Evolutionary conservation across 148 eudicot species (phyloP).

Genomic region (Persicaria tinctoria): DNA sequence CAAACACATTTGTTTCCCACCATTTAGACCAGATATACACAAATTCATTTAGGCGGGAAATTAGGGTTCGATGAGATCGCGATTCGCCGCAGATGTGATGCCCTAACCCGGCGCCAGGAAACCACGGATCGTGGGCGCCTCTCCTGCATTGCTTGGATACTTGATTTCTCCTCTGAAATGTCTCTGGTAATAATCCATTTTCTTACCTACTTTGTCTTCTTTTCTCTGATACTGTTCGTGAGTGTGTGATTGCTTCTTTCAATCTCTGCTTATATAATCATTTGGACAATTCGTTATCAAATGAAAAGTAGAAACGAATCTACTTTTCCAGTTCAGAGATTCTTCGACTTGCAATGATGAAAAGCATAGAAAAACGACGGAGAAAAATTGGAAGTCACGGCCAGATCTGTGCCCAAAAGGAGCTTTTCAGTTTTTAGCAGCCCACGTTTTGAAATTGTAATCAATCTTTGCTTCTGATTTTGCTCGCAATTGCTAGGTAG

Average conservation of each 20-base stretch:
- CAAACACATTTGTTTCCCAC: too few relatives aligned
- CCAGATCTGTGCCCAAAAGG: not conserved
- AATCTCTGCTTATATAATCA: not conserved
- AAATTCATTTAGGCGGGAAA: not conserved
- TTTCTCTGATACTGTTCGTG: not conserved
- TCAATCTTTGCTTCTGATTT: not conserved
- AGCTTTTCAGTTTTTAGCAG: not conserved
- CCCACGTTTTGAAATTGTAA: not conserved
- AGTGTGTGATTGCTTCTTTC: not conserved
- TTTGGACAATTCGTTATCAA: not conserved
- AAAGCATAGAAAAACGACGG: not conserved
- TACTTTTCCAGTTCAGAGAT: not conserved
- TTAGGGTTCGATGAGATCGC: not conserved
- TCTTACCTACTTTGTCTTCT: not conserved
- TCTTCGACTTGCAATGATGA: not conserved
- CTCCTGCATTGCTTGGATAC: not conserved
- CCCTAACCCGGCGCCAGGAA: too few relatives aligned
- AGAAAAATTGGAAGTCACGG: not conserved
- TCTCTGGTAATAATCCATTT: not conserved
- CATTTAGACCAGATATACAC: too few relatives aligned
- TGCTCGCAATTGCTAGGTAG: too few relatives aligned
- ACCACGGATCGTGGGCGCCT: too few relatives aligned
- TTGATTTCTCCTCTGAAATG: not conserved
- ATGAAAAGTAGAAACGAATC: not conserved
- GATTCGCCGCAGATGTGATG: too few relatives aligned